Base-by-base conservation (phyloP, 169 alveolate species). In the Eimeria zaria region DNA sequence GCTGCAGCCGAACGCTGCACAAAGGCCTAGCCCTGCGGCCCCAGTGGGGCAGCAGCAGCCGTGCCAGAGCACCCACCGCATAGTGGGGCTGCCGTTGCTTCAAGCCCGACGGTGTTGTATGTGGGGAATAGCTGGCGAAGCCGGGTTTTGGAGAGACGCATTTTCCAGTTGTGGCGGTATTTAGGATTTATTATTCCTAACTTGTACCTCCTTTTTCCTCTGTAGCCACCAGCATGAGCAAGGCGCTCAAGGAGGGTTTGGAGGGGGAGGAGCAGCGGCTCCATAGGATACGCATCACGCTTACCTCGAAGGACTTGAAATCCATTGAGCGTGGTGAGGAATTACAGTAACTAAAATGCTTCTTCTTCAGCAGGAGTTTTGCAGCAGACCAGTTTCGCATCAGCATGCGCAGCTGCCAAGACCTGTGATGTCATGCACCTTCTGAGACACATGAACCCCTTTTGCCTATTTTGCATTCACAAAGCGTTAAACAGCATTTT, bases 201-300 rank as follows among this genome's bases (percentile, higher is more conserved):
- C 69, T 85, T 46, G 39, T 58, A 60, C 92, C 76, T 60, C 78
- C 80, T 60, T 55, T 85, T 60, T 85, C 92, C 78, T 39, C 78
- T 85, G 48, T 85, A 60, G 92, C 94, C 87, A 95, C 58, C 95
- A 97, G 95, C 91, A 96, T 97, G 98, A 97, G 97, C 95, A 98
- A 98, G 96, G 97, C 96, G 88, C 62, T 95, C 87, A 98, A 98
- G 97, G 98, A 97, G 73, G 99, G 98, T 39, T 97, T 97, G 96
- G 97, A 93, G 96, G 99, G 97, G 46, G 98, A 97, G 97, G 99
- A 98, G 97, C 98, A 98, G 98, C 98, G 98, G 90, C 98, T 98
- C 97, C 99, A 98, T 97, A 97, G 98, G 96, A 99, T 99, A 88
- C 99, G 99, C 84, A 98, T 99, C 95, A 98, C 99, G 90, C 97